A percentile compares a stretch with the other conserved stretches of the same genome.
Conservation (phyloP, 1,284 basidiomycete genomes). For the Tilletia setariae region DNA sequence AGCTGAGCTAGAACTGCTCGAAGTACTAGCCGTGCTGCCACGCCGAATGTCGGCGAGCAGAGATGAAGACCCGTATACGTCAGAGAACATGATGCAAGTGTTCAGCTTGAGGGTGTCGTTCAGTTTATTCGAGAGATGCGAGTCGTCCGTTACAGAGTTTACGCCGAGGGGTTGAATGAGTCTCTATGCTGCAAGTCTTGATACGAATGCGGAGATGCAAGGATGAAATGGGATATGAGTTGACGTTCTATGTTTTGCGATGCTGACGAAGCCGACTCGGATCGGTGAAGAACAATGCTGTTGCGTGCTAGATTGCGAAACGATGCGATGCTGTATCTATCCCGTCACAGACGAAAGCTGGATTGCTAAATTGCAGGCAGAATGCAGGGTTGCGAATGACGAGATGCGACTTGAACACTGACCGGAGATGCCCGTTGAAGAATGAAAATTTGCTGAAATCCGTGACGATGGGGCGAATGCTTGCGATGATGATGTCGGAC, state of each 20-base stretch:
- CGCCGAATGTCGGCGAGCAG: slow-evolving; percentile 4
- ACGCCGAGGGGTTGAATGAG: no score
- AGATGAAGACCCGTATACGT: slow-evolving; percentile 4
- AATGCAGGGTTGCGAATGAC: background rate
- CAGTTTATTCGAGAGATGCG: background rate
- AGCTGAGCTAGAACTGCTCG: background rate
- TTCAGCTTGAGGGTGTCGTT: background rate
- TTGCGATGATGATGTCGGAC: background rate
- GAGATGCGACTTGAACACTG: background rate
- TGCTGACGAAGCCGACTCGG: background rate
- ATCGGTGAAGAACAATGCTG: background rate
- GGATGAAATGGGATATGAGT: no score
- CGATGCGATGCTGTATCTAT: slow-evolving; percentile 9
- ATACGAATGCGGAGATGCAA: no score
- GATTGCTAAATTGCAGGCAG: no score
- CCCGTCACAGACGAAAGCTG: background rate
- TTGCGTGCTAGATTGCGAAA: background rate
- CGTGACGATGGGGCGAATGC: no score
- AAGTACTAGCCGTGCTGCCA: background rate
- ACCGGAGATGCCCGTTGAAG: no score
- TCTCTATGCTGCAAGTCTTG: no score
- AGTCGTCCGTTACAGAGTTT: no score
- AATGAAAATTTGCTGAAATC: no score
- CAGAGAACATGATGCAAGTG: slow-evolving; percentile 5
- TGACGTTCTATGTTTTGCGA: no score